phyloP scores from a whole-genome alignment of 1,139 yeast species.

The Debaryomyces subglobosus region DNA sequence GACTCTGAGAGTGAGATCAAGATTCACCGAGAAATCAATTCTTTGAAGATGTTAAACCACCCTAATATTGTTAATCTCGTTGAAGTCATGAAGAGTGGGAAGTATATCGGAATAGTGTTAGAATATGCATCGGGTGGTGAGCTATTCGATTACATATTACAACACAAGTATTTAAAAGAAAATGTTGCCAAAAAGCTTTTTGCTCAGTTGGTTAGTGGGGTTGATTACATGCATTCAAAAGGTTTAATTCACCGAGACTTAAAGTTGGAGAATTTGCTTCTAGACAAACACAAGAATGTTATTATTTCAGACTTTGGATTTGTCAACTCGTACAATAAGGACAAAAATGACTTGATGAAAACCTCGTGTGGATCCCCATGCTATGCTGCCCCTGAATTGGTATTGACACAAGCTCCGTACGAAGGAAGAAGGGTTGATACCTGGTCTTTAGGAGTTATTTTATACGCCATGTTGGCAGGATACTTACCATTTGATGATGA shows the following conservation, averaged over 20 bases:
- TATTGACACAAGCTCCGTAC: conserved; percentile 82
- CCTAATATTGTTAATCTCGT: conserved; percentile 92
- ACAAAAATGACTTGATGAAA: conserved; percentile 78
- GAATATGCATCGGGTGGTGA: conserved; percentile 99
- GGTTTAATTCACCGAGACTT: conserved; percentile 84
- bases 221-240: conserved; percentile 83
- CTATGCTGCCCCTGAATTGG: conserved; percentile 97
- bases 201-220: conserved; percentile 93
- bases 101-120: conserved; percentile 92
- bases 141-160: conserved; percentile 87
- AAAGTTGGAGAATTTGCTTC: conserved; percentile 69
- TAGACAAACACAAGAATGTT: conserved; percentile 80
- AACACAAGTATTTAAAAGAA: conserved; percentile 85
- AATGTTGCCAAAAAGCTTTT: conserved; percentile 81
- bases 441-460: conserved; percentile 95
- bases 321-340: conserved; percentile 79
- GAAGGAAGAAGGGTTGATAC: conserved; percentile 95
- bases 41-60: conserved; percentile 81
- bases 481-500: conserved; percentile 98
- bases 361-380: conserved; percentile 98
- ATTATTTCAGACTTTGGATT: conserved; percentile 86
- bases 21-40: conserved; percentile 91
- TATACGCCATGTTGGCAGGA: conserved; percentile 97
- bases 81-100: conserved; percentile 91
- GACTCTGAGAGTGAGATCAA: conserved; percentile 86